phyloP scores from a whole-genome alignment of 805 yeast genomes.

The Saccharomyces eubayanus region DNA sequence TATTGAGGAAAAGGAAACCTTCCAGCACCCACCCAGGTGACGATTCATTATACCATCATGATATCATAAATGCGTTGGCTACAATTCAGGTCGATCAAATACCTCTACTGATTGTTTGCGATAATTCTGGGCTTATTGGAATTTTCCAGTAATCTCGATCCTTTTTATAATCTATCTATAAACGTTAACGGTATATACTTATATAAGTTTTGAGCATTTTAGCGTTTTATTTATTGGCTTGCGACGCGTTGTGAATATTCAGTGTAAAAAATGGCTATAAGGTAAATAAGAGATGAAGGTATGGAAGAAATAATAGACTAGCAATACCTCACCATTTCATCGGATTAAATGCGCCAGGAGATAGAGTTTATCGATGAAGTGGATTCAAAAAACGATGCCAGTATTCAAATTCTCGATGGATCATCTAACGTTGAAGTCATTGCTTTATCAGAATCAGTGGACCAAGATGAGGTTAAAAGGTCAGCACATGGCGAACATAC shows the following conservation, averaged over 20 bases:
- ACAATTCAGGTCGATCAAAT: background rate
- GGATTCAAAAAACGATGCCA: background rate
- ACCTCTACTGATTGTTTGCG: slow-evolving; percentile 11
- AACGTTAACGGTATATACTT: background rate
- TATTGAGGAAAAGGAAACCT: slow-evolving; percentile 5
- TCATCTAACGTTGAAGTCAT: background rate
- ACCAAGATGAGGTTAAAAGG: background rate
- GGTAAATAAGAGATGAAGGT: background rate
- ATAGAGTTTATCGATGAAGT: background rate
- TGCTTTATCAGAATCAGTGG: background rate
- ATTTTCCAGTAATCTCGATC: slow-evolving; percentile 1
- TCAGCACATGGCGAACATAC: background rate
- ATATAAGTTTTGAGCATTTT: background rate
- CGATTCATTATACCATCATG: slow-evolving; percentile 4
- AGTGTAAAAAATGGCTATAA: background rate
- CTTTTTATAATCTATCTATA: background rate
- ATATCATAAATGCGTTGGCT: slow-evolving; percentile 4
- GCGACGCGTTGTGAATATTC: background rate
- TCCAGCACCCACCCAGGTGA: background rate
- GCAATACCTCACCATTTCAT: background rate
- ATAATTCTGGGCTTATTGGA: slow-evolving; percentile 18
- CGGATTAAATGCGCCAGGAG: background rate
- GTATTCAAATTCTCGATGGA: background rate
- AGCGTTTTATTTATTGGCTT: background rate
- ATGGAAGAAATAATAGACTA: background rate